A percentile compares a stretch with the other conserved stretches of the same genome.
phyloP scores from a whole-genome alignment of 1,139 yeast species.

The Candida glucosophila region DNA sequence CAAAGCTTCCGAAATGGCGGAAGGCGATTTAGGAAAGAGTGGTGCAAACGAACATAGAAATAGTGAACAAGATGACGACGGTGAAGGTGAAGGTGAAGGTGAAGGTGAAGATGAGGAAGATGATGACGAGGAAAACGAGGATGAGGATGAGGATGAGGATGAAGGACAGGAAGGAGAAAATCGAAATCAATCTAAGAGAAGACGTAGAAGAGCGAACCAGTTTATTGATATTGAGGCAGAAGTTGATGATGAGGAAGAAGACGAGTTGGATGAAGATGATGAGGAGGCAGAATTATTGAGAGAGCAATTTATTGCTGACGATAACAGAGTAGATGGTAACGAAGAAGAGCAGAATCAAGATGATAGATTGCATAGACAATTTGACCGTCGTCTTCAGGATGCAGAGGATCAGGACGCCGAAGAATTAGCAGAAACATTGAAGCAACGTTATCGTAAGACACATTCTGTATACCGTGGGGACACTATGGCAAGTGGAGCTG shows the following conservation, averaged over 20 bases:
- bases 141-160: constrained; percentile 7
- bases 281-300: constrained; percentile 81
- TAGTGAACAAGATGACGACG: constrained; percentile 3
- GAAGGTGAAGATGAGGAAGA: constrained; percentile 5
- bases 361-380: constrained; percentile 81
- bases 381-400: constrained; percentile 84
- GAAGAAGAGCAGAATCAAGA: constrained; percentile 40
- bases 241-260: constrained; percentile 97
- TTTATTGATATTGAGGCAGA: constrained; percentile 98
- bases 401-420: constrained; percentile 95
- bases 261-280: constrained; percentile 78
- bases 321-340: constrained; percentile 42
- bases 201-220: constrained; percentile 72
- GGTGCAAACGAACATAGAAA: constrained; percentile 1
- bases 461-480: constrained; percentile 85
- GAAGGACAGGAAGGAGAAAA: constrained; percentile 35
- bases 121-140: constrained; percentile 6
- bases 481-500: constrained; percentile 61
- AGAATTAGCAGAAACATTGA: constrained; percentile 82
- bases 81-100: constrained; percentile 1
- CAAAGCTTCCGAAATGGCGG: too few relatives aligned
- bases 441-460: constrained; percentile 86
- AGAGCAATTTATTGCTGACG: constrained; percentile 78
- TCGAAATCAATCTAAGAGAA: constrained; percentile 48
- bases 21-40: too few relatives aligned